phyloP scores from a whole-genome alignment of 1,284 basidiomycete genomes.

The Austropuccinia psidii region DNA sequence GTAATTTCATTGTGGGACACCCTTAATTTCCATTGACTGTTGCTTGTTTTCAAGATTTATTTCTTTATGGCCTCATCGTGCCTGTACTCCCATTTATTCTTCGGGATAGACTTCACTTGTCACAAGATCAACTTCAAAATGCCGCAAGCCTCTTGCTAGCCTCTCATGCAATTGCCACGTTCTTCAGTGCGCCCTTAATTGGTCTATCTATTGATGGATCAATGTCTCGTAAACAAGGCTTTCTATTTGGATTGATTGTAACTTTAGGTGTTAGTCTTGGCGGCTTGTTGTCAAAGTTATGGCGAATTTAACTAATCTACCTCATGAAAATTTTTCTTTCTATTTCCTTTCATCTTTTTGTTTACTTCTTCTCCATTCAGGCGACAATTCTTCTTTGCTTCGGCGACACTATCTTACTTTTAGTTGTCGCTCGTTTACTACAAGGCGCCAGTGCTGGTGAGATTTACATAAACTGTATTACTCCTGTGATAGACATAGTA shows the following conservation, averaged over 20 bases:
- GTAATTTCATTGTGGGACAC: not conserved
- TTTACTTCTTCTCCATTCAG: not conserved
- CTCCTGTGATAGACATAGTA: not conserved
- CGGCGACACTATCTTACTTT: not conserved
- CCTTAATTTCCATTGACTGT: not conserved
- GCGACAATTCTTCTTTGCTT: constrained; percentile 29
- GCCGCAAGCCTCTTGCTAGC: constrained; percentile 8
- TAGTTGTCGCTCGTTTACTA: constrained; percentile 20
- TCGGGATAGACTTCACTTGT: constrained; percentile 1
- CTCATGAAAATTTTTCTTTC: not conserved
- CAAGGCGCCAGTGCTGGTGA: constrained; percentile 34
- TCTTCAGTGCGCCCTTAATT: constrained; percentile 13
- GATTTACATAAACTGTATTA: not conserved
- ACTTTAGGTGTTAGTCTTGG: constrained; percentile 12
- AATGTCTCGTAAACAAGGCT: not conserved
- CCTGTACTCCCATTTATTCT: constrained; percentile 31
- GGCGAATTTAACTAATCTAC: not conserved
- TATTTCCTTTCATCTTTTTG: not conserved
- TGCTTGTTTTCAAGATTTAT: not conserved
- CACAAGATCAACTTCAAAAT: constrained; percentile 6
- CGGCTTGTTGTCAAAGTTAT: not conserved
- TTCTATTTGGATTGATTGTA: constrained; percentile 13
- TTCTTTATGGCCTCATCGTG: constrained; percentile 32
- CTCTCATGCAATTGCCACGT: constrained; percentile 14
- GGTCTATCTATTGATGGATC: constrained; percentile 3